Evolutionary conservation across 176 grass and related monocot species (phyloP).

Genomic region (Guadua angustifolia): DNA sequence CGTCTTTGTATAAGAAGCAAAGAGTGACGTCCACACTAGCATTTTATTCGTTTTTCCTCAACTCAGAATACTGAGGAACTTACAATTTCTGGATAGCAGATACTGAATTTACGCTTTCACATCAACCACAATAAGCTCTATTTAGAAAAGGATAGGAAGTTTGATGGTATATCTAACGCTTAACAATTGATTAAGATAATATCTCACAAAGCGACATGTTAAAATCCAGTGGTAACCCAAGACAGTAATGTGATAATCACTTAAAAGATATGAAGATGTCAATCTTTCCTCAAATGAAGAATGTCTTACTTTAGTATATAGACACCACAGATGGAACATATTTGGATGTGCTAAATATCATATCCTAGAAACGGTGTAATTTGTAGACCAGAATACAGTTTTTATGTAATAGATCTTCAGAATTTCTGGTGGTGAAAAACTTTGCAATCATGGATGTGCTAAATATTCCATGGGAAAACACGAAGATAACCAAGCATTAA

Average conservation of each 20-base stretch:
- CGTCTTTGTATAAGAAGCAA: background rate
- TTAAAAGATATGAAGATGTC: background rate
- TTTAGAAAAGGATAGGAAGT: constrained; percentile 23
- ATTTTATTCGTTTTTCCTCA: constrained; percentile 12
- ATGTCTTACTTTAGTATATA: background rate
- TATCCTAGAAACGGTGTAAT: background rate
- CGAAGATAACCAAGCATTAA: constrained; percentile 1
- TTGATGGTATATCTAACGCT: background rate
- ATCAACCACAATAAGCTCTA: background rate
- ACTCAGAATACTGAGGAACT: background rate
- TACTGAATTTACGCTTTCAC: background rate
- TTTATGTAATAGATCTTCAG: background rate
- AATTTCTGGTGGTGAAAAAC: background rate
- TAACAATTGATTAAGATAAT: background rate
- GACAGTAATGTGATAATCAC: background rate
- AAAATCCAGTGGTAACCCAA: background rate
- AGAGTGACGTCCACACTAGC: background rate
- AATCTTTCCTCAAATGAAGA: background rate
- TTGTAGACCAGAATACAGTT: background rate
- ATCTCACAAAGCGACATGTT: background rate
- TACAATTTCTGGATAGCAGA: background rate
- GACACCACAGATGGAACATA: background rate
- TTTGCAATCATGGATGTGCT: background rate
- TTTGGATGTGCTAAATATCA: no score
- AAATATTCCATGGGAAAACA: background rate